phyloP scores from a whole-genome alignment of 768 basidiomycete genomes.

The Termitomyces sp. region DNA sequence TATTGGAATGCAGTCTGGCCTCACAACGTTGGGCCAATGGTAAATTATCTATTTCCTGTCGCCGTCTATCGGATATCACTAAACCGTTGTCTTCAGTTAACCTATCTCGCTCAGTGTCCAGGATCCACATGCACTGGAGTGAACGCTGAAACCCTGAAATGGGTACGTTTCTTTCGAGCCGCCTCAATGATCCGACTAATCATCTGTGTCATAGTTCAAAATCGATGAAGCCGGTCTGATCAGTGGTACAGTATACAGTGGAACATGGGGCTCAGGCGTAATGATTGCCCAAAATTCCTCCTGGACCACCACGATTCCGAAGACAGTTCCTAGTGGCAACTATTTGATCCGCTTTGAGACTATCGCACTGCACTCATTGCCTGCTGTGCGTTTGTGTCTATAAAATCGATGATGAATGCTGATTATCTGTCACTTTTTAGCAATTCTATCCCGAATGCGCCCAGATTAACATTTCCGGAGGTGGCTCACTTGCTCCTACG shows the following conservation, averaged over 20 bases:
- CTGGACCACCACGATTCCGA: conserved; percentile 42
- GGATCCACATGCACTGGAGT: conserved; percentile 35
- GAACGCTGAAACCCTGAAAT: conserved; percentile 30
- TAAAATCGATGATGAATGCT: neutral
- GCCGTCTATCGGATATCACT: neutral
- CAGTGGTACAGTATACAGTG: conserved; percentile 33
- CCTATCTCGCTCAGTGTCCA: conserved; percentile 41
- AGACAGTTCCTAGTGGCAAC: conserved; percentile 33
- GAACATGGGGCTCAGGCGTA: conserved; percentile 35
- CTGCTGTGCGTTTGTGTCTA: conserved; percentile 32
- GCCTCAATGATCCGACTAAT: neutral
- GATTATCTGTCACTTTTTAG: conserved; percentile 13
- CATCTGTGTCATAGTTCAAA: conserved; percentile 28
- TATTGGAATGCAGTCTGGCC: conserved; percentile 44
- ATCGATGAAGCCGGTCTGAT: conserved; percentile 41
- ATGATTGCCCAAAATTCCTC: conserved; percentile 39
- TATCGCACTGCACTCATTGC: conserved; percentile 42
- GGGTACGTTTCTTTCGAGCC: conserved; percentile 22
- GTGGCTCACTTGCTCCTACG: conserved; percentile 33
- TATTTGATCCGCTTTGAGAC: conserved; percentile 47
- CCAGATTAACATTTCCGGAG: conserved; percentile 35
- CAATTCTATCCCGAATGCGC: conserved; percentile 69
- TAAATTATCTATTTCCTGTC: conserved; percentile 9
- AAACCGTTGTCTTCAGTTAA: conserved; percentile 21
- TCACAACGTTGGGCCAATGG: conserved; percentile 38